Evolutionary conservation across 345 rosid species (phyloP).

Genomic region (Camelina sativa): DNA sequence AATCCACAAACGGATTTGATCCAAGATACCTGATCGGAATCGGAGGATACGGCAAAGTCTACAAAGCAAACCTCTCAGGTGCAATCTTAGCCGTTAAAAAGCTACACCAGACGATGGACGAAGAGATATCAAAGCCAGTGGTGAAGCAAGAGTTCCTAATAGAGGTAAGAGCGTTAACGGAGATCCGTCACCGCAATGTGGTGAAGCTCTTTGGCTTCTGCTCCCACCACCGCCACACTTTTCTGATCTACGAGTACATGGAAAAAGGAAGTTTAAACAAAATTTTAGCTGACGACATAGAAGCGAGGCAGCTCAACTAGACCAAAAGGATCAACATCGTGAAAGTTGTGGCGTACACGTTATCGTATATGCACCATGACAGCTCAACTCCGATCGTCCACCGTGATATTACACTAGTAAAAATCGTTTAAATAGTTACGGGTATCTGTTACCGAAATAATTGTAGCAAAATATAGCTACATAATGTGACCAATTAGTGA

Average conservation of each 20-base stretch:
- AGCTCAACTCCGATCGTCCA: too few species aligned
- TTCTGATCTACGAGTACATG: slow-evolving; percentile 41
- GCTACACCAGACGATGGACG: slow-evolving; percentile 34
- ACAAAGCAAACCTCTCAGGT: slow-evolving; percentile 42
- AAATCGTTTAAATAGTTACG: too few species aligned
- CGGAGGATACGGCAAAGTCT: slow-evolving; percentile 47
- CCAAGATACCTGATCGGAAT: slow-evolving; percentile 36
- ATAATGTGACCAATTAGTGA: too few species aligned
- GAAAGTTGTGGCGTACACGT: slow-evolving; percentile 26
- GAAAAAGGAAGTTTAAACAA: slow-evolving; percentile 45
- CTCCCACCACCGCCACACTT: slow-evolving; percentile 32
- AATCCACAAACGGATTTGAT: slow-evolving; percentile 43
- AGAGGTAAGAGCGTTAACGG: slow-evolving; percentile 41
- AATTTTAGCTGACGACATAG: slow-evolving; percentile 12
- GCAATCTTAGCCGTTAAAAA: slow-evolving; percentile 40
- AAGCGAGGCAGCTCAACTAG: slow-evolving; percentile 40
- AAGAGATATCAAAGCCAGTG: slow-evolving; percentile 20
- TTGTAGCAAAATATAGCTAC: too few species aligned
- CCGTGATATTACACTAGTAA: too few species aligned
- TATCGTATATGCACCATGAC: too few species aligned
- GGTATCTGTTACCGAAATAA: too few species aligned
- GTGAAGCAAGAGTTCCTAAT: slow-evolving; percentile 36
- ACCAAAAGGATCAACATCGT: slow-evolving; percentile 37
- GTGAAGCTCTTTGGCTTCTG: slow-evolving; percentile 50
- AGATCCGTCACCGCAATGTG: slow-evolving; percentile 46